These are phyloP conservation scores for Xylaria acuta DNA, from an alignment of 495 filamentous ascomycete species.

Conservation along the genomic window DNA sequence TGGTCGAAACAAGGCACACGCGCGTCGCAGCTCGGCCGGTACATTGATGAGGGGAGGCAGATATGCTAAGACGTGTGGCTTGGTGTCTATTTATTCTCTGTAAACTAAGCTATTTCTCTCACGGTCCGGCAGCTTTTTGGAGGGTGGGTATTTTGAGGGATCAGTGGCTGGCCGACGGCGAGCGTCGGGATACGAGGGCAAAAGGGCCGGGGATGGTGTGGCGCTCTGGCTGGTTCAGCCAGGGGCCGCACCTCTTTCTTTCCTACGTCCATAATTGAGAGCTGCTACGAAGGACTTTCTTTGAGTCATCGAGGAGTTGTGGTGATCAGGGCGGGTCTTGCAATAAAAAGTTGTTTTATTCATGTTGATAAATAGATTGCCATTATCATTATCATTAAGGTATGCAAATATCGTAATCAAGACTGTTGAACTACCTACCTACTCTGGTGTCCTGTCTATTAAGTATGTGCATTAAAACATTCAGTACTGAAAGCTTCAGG, in stretches of 20 bases:
- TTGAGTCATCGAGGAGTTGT: slow-evolving; percentile 30
- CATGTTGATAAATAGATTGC: slow-evolving; percentile 21
- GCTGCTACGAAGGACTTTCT: slow-evolving; percentile 13
- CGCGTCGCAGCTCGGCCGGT: slow-evolving; percentile 1
- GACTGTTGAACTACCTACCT: neutral
- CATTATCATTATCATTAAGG: slow-evolving; percentile 11
- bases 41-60: slow-evolving; percentile 20
- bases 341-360: slow-evolving; percentile 35
- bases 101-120: slow-evolving; percentile 39
- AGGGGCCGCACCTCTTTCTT: slow-evolving; percentile 6
- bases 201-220: slow-evolving; percentile 3
- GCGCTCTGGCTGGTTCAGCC: neutral
- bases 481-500: no score
- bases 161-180: neutral
- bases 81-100: slow-evolving; percentile 36
- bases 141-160: slow-evolving; percentile 22
- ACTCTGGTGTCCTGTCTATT: no score
- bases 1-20: slow-evolving; percentile 21
- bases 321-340: slow-evolving; percentile 37
- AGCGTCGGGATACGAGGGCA: neutral
- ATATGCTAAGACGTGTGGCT: slow-evolving; percentile 32
- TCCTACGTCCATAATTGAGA: slow-evolving; percentile 23
- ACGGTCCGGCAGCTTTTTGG: slow-evolving; percentile 22
- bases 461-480: no score
- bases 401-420: neutral